A percentile compares a stretch with the other conserved stretches of the same genome.
These are phyloP conservation scores for Thalassiosira livingstoniorum DNA, from an alignment of 352 stramenopile genomes.

Conservation along the genomic window DNA sequence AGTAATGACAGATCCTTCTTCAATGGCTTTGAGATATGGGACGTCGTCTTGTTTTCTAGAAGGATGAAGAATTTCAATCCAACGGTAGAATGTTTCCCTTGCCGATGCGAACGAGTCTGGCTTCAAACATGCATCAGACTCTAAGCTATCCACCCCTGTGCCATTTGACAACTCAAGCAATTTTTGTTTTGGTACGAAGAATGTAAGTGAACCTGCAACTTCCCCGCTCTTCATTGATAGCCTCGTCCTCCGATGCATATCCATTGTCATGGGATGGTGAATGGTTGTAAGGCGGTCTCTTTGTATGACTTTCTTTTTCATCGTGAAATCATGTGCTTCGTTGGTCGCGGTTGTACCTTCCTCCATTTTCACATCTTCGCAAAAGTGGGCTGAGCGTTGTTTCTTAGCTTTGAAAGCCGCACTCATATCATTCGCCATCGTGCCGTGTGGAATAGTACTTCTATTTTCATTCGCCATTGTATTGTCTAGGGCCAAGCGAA, in stretches of 20 bases:
- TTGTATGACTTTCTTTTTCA: conserved; percentile 20
- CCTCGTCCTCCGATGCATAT: conserved; percentile 22
- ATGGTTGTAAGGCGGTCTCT: conserved; percentile 21
- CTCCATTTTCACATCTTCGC: not conserved
- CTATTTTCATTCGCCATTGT: too few species aligned
- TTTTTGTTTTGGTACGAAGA: conserved; percentile 26
- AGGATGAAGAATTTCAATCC: conserved; percentile 32
- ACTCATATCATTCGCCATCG: too few species aligned
- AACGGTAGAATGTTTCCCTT: conserved; percentile 36
- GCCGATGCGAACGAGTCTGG: too few species aligned
- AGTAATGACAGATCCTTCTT: conserved; percentile 16
- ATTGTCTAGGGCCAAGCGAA: too few species aligned
- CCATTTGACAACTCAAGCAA: conserved; percentile 21
- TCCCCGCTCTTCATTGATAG: conserved; percentile 37
- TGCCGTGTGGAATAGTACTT: too few species aligned
- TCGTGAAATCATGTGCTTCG: not conserved
- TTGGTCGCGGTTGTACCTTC: not conserved
- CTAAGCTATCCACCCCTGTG: not conserved
- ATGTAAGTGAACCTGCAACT: conserved; percentile 20
- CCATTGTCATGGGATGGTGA: conserved; percentile 31
- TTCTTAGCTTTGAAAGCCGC: too few species aligned
- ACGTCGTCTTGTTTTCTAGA: conserved; percentile 41
- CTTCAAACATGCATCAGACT: not conserved
- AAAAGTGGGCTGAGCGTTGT: too few species aligned
- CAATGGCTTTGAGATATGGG: conserved; percentile 31